Percentiles rank a stretch among this genome's conserved stretches.
phyloP scores from a whole-genome alignment of 257 asterid species.

The Forsythia viridissima region DNA sequence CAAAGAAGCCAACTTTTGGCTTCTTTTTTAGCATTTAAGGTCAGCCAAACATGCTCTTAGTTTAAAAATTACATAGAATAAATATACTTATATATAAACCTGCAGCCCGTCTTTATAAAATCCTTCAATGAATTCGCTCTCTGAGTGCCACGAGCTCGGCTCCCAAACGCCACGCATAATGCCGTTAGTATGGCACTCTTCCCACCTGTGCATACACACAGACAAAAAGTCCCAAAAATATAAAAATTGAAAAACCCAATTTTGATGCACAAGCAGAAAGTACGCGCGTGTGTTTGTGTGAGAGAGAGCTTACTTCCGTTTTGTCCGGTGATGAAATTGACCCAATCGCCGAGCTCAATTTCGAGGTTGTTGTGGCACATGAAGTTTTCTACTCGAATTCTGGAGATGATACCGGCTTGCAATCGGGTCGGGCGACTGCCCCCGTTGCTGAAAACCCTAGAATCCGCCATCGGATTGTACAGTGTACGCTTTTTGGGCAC shows the following conservation, averaged over 20 bases:
- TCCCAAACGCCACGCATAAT: slow-evolving; percentile 84
- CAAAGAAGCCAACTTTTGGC: not conserved
- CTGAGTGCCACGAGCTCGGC: slow-evolving; percentile 94
- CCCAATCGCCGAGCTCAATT: slow-evolving; percentile 68
- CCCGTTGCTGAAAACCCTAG: slow-evolving; percentile 47
- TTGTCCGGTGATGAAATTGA: slow-evolving; percentile 95
- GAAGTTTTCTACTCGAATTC: slow-evolving; percentile 75
- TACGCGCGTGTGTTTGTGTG: slow-evolving; percentile 3
- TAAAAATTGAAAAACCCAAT: not conserved
- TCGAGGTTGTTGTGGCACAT: slow-evolving; percentile 93
- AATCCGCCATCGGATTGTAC: slow-evolving; percentile 41
- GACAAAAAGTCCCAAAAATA: not conserved
- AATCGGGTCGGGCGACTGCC: slow-evolving; percentile 29
- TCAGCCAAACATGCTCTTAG: not conserved
- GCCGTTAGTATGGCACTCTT: slow-evolving; percentile 96
- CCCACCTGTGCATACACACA: slow-evolving; percentile 55
- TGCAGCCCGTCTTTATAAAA: slow-evolving; percentile 88
- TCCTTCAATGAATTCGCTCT: slow-evolving; percentile 81
- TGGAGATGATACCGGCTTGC: slow-evolving; percentile 77
- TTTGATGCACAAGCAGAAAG: not conserved
- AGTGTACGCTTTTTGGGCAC: not conserved
- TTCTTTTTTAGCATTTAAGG: not conserved
- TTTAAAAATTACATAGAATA: not conserved
- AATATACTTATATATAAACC: slow-evolving; percentile 39
- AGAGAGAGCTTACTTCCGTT: slow-evolving; percentile 71